Conservation (phyloP, 2,329 filamentous ascomycete genomes). For the Hymenoscyphus occultus region DNA sequence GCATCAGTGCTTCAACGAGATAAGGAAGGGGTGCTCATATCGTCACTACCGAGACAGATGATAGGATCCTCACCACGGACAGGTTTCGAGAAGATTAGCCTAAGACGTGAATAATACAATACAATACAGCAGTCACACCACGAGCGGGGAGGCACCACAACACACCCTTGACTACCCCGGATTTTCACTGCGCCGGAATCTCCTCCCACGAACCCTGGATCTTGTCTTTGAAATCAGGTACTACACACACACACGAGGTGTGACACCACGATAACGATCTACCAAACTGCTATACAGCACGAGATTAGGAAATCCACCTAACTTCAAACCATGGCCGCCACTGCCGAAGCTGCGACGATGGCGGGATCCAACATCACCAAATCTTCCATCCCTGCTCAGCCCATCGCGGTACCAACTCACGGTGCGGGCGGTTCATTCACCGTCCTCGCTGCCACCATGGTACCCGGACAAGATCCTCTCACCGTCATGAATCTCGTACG, state of each 20-base stretch:
- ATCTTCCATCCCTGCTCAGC: slow-evolving; percentile 12
- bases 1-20: neutral
- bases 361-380: slow-evolving; percentile 13
- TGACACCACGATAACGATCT: slow-evolving; percentile 1
- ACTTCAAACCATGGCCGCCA: neutral
- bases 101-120: neutral
- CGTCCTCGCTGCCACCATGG: slow-evolving; percentile 20
- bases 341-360: neutral
- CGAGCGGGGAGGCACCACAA: neutral
- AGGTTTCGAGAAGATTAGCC: neutral
- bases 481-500: slow-evolving; percentile 23
- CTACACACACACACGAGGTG: neutral
- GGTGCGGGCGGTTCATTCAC: slow-evolving; percentile 26
- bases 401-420: slow-evolving; percentile 27
- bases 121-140: neutral
- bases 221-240: neutral
- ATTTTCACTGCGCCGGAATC: neutral
- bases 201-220: neutral
- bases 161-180: neutral
- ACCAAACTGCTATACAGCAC: neutral
- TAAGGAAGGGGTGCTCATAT: neutral
- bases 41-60: neutral
- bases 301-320: neutral
- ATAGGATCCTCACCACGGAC: neutral
- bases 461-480: slow-evolving; percentile 17